Evolutionary conservation across 2,329 filamentous ascomycete genomes (phyloP).

Genomic region (Pestalotiopsis sp.): DNA sequence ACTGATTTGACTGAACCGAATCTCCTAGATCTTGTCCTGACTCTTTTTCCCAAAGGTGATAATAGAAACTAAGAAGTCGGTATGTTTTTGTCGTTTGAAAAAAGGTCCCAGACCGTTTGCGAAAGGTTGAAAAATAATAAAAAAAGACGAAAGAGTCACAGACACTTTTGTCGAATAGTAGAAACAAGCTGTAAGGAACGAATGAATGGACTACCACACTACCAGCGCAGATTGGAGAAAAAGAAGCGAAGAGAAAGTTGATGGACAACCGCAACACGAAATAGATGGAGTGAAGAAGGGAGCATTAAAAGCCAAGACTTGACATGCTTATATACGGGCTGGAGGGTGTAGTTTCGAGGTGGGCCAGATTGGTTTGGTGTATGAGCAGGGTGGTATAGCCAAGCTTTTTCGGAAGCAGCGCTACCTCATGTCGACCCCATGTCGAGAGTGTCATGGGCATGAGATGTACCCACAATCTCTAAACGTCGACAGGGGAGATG

Average conservation of each 20-base stretch:
- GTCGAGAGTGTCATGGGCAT: slow-evolving; percentile 27
- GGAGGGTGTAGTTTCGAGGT: slow-evolving; percentile 23
- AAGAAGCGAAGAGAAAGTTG: slow-evolving; percentile 36
- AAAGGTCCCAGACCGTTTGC: slow-evolving; percentile 54
- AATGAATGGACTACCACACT: slow-evolving; percentile 50
- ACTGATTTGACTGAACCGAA: slow-evolving; percentile 20
- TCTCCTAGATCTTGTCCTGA: background rate
- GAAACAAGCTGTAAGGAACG: slow-evolving; percentile 42
- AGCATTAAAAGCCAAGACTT: slow-evolving; percentile 39
- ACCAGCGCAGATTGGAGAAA: slow-evolving; percentile 47
- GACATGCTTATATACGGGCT: slow-evolving; percentile 42
- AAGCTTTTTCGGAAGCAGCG: slow-evolving; percentile 27
- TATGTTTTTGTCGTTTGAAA: slow-evolving; percentile 26
- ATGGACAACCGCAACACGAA: slow-evolving; percentile 26
- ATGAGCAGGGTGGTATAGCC: slow-evolving; percentile 21
- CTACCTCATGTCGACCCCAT: slow-evolving; percentile 28
- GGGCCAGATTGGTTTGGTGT: slow-evolving; percentile 20
- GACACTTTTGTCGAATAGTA: slow-evolving; percentile 35
- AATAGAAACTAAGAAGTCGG: slow-evolving; percentile 28
- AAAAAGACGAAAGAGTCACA: slow-evolving; percentile 39
- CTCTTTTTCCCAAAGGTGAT: slow-evolving; percentile 15
- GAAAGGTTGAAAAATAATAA: slow-evolving; percentile 40
- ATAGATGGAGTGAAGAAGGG: slow-evolving; percentile 31
- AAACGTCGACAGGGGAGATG: slow-evolving; percentile 40
- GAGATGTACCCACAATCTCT: slow-evolving; percentile 41